Base-by-base conservation (phyloP, 139 green algal species). In the Zygnema circumcarinatum region DNA sequence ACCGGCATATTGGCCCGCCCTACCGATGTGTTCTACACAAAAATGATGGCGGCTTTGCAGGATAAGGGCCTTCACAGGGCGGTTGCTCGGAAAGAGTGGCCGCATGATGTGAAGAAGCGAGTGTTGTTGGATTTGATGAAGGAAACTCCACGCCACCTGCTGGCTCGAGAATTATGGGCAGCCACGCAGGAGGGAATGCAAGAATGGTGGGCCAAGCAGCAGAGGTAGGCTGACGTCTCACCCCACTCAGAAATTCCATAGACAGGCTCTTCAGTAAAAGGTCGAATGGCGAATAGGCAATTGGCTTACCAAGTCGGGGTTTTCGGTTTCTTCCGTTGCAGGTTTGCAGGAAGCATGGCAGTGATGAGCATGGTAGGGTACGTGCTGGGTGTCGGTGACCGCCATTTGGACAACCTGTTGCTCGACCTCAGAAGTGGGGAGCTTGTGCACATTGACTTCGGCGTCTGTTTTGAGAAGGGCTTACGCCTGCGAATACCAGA, bases 401-500 rank as follows among this genome's bases (percentile, higher is more conserved):
- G 96, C 35, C 96, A 98, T 79, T 79, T 98, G 69, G 96, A 98
- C 92, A 98, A 98, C 92, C 93, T 98, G 38, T 91, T 98, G 88
- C 87, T 97, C 35, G 94, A 96, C 38, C 3, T 88, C 1, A n/a
- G 25, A 1, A 84, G 76, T 36, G 86, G 81, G 11, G 74, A 83
- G 29, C 38, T 96, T 2, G 79, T 96, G 32, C 94, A 96, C 78
- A 94, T 96, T 56, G 94, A 96, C 91, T 95, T 93, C 87, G 93
- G 92, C 38, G 87, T 96, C 0, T 56, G 93, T 0, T 96, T 96
- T 67, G 94, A 96, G 31, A 84, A 95, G 92, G 92, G 96, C 93
- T 41, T 36, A 31, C 42, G 22, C 54, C 74, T 93, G 39, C 62
- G 62, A 22, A 94, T 98, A 68, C 96, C 96, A 0, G 96, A 98